phyloP scores from a whole-genome alignment of 208 protist species.

The Trypanosoma melophagium region DNA sequence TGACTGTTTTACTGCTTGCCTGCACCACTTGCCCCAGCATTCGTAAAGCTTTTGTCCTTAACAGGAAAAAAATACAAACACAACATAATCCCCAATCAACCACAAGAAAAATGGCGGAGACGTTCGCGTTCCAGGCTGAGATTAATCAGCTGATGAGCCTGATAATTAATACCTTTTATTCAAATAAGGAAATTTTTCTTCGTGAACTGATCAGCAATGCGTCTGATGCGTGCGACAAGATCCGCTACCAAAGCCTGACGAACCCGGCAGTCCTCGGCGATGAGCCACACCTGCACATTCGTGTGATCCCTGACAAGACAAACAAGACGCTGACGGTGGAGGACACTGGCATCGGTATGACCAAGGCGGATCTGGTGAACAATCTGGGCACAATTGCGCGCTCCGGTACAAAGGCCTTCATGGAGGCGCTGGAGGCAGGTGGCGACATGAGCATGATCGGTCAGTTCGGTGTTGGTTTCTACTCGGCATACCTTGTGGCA shows the following conservation, averaged over 20 bases:
- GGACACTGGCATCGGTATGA: conserved; percentile 99
- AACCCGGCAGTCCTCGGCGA: conserved; percentile 90
- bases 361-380: conserved; percentile 98
- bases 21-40: too few species aligned
- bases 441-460: conserved; percentile 99
- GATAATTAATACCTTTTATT: conserved; percentile 99
- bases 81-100: too few species aligned
- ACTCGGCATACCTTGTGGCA: conserved; percentile 99
- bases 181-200: conserved; percentile 99
- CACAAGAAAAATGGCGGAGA: conserved; percentile 40
- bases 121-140: conserved; percentile 91
- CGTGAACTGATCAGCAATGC: conserved; percentile 99
- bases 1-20: too few species aligned
- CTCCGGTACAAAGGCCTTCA: conserved; percentile 98
- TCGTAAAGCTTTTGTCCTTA: too few species aligned
- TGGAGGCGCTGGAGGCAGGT: conserved; percentile 96
- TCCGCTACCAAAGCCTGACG: conserved; percentile 96
- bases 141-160: conserved; percentile 98
- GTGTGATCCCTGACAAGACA: conserved; percentile 94
- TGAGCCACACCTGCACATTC: conserved; percentile 95
- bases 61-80: too few species aligned
- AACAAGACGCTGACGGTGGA: conserved; percentile 96
- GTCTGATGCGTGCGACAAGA: conserved; percentile 98
- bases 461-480: conserved; percentile 99
- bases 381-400: conserved; percentile 99